Evolutionary conservation across 2,329 filamentous ascomycete species (phyloP), one percentile per base, ranked within the genome.

Genomic region (Macrophomina tecta): DNA sequence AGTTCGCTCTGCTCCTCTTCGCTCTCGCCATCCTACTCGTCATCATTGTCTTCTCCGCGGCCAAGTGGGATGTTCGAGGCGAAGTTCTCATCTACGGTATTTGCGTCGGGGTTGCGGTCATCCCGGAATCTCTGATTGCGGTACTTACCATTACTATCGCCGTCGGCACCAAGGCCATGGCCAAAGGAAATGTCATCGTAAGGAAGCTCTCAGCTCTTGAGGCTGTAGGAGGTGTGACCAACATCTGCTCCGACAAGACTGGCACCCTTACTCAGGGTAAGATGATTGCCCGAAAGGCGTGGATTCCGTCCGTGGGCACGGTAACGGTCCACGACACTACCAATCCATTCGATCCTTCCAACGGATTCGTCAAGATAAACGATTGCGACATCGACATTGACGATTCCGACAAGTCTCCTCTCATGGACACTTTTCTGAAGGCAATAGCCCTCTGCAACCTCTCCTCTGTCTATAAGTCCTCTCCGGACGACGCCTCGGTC

Each of bases 1-100:
- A 94, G 78, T 90, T 97, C 73, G 93, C 93, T 34, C 88, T 95
- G 51, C 76, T 92, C 3, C 86, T 97, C 2, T 96, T 97, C 74
- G 88, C 84, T 55, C 86, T 93, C 61, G 93, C 90, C 2, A 85
- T 92, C 12, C 72, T 91, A 32, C 90, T 89, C 69, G 89, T 89
- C 8, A 85, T 92, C 70, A 87, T 92, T 71, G 89, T 91, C 46
- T 83, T 91, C 53, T 89, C 82, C 6, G 86, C 89, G 64, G 91
- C 90, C 76, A 76, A 77, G 69, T 80, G 74, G 72, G 68, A 78
- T 28, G 70, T 79, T 34, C 73, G 73, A 36, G 76, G 79, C 52
- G 81, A 83, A 68, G 81, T 82, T 12, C 72, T 82, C 40, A 82
- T 83, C 69, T 83, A 83, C 65, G 81, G 80, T 67, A 82, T 83